Evolutionary conservation across 768 basidiomycete species (phyloP).

Genomic region (Xerocomellus dryophilus): DNA sequence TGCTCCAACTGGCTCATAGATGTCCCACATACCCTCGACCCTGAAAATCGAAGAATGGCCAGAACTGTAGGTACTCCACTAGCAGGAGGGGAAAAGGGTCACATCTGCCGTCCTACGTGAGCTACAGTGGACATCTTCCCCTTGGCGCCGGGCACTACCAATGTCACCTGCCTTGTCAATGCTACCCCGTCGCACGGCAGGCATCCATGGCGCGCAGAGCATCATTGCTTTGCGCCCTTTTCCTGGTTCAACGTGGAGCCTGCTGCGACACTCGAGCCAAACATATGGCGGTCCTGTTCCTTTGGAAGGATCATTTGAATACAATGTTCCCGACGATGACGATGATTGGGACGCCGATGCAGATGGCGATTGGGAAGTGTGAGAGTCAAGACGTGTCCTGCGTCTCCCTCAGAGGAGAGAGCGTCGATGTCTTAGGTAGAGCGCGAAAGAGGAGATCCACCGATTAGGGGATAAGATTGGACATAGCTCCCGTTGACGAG

Average conservation of each 20-base stretch:
- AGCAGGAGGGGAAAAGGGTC: background rate
- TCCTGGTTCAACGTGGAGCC: conserved; percentile 87
- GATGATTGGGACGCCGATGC: background rate
- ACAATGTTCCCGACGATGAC: background rate
- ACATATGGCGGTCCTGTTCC: conserved; percentile 47
- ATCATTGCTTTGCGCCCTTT: conserved; percentile 95
- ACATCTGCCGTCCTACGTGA: conserved; percentile 23
- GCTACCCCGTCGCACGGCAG: conserved; percentile 56
- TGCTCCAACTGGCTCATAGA: background rate
- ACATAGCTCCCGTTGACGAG: conserved; percentile 5
- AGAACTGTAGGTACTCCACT: background rate
- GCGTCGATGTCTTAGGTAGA: conserved; percentile 47
- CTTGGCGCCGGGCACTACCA: background rate
- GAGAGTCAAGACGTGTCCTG: background rate
- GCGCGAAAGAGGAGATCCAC: conserved; percentile 89
- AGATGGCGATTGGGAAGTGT: conserved; percentile 2
- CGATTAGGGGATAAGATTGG: conserved; percentile 40
- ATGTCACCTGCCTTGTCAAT: conserved; percentile 49
- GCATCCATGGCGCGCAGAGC: conserved; percentile 73
- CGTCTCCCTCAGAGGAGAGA: background rate
- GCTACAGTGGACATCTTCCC: background rate
- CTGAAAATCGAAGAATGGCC: conserved; percentile 1
- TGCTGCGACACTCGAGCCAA: conserved; percentile 90
- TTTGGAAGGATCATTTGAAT: conserved; percentile 1
- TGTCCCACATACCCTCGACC: background rate